Evolutionary conservation across 208 protist species (phyloP), one percentile per base, ranked within the genome.

Genomic region (Trypanosoma platydactyli): DNA sequence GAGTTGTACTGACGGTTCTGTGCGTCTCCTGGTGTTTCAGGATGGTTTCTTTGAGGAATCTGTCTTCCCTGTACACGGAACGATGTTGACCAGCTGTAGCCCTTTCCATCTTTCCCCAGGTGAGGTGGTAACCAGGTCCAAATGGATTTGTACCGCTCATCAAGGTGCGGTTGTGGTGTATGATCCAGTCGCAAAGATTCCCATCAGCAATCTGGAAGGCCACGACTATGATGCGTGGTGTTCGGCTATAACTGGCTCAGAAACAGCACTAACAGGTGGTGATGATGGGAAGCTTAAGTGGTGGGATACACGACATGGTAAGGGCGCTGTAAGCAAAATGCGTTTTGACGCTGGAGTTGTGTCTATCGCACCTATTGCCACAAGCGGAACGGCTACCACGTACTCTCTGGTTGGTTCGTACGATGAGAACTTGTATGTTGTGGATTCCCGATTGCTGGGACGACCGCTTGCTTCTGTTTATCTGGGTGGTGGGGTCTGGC

Each of bases 181-280:
- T 71, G 64, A 88, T 56, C 18, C 77, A 16, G 49, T 24, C 15
- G 53, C 58, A 29, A 50, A 68, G 13, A 29, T 25, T 7, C 68
- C 86, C 45, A 51, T 66, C 9, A 70, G 62, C 16, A 55, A 48
- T 49, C 62, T 90, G 49, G 73, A 85, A 51, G 77, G 75, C 25
- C 89, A 95, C 63, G 82, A 88, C 48, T 93, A 82, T 60, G 89
- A 95, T 65, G 86, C 89, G 42, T 95, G 89, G 87, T 95, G 89
- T 72, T 76, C 80, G 50, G 84, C 86, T 11, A 73, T 64, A 38
- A 57, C 42, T 24, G 41, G 16, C 30, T 48, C 33, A 24, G 73
- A 62, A 30, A 52, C 74, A 33, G 60, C 87, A n/a, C 63, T 85
- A 29, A 83, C 83, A 22, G 90, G 90, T 38, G 90, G 90, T 6